A percentile compares a stretch with the other conserved stretches of the same genome.
phyloP scores from a whole-genome alignment of 129 eudicot species.

The Calendula officinalis region DNA sequence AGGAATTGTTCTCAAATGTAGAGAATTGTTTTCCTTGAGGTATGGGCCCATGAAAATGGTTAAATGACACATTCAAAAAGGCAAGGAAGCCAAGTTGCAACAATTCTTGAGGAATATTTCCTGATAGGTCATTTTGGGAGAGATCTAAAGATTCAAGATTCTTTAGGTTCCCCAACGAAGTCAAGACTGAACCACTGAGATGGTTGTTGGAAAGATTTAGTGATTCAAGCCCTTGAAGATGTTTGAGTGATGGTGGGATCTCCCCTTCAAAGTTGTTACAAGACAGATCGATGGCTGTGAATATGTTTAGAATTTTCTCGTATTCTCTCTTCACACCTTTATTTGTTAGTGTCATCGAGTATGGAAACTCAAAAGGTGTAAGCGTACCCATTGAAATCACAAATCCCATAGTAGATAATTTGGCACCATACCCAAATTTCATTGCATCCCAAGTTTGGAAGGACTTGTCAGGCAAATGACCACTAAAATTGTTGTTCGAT shows the following conservation, averaged over 20 bases:
- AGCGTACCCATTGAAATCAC: background rate
- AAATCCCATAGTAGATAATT: background rate
- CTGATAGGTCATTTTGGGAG: conserved; percentile 19
- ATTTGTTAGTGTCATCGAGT: background rate
- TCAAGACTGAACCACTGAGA: background rate
- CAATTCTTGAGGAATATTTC: conserved; percentile 25
- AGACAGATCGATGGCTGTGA: conserved; percentile 29
- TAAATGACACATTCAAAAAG: conserved; percentile 23
- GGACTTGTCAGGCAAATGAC: background rate
- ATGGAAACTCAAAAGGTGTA: background rate
- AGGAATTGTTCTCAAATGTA: background rate
- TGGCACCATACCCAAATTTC: background rate
- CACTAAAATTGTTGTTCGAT: conserved; percentile 24
- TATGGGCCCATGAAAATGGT: conserved; percentile 4
- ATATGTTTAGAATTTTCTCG: background rate
- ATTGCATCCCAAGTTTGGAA: conserved; percentile 18
- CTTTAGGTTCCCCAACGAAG: background rate
- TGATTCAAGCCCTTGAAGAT: conserved; percentile 14
- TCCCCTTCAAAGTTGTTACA: conserved; percentile 29
- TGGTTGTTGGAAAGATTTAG: conserved; percentile 29
- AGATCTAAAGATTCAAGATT: background rate
- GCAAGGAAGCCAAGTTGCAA: conserved; percentile 20
- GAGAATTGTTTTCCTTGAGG: background rate
- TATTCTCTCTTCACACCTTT: conserved; percentile 13
- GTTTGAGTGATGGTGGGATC: conserved; percentile 22